A percentile compares a stretch with the other conserved stretches of the same genome.
These are phyloP conservation scores for Kickxella alabastrina DNA, from an alignment of 192 early-diverging fungal genomes.

Conservation along the genomic window DNA sequence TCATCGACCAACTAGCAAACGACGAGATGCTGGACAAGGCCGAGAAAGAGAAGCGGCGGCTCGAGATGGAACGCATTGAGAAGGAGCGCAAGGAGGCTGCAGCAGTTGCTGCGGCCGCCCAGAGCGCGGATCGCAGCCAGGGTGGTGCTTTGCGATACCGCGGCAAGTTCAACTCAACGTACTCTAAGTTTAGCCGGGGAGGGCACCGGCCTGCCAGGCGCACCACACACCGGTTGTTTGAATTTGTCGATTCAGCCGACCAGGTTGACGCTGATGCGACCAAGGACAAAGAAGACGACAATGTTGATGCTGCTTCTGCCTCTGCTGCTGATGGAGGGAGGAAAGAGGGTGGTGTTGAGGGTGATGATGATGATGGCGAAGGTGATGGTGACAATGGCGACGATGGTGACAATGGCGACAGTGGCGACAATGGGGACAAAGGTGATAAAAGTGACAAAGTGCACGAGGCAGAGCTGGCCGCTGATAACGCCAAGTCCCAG, in stretches of 20 bases:
- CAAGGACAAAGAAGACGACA: not conserved
- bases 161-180: conserved; percentile 13
- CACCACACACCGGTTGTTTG: conserved; percentile 35
- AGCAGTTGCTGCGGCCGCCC: conserved; percentile 8
- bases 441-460: conserved; percentile 1
- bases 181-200: conserved; percentile 3
- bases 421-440: conserved; percentile 4
- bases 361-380: not conserved
- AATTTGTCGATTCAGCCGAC: conserved; percentile 25
- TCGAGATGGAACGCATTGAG: conserved; percentile 37
- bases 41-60: conserved; percentile 26
- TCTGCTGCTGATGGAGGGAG: not conserved
- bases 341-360: not conserved
- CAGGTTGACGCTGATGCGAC: not conserved
- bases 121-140: conserved; percentile 6
- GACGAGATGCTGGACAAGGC: conserved; percentile 38
- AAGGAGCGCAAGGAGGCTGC: conserved; percentile 49
- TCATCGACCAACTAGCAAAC: conserved; percentile 41
- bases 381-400: not conserved
- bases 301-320: not conserved
- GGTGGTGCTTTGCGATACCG: conserved; percentile 12
- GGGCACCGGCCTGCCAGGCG: conserved; percentile 6
- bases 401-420: conserved; percentile 1
- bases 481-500: not conserved
- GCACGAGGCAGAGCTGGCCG: conserved; percentile 4